Base-by-base conservation (phyloP, 169 alveolate species). In the Plasmodium coatneyi region DNA sequence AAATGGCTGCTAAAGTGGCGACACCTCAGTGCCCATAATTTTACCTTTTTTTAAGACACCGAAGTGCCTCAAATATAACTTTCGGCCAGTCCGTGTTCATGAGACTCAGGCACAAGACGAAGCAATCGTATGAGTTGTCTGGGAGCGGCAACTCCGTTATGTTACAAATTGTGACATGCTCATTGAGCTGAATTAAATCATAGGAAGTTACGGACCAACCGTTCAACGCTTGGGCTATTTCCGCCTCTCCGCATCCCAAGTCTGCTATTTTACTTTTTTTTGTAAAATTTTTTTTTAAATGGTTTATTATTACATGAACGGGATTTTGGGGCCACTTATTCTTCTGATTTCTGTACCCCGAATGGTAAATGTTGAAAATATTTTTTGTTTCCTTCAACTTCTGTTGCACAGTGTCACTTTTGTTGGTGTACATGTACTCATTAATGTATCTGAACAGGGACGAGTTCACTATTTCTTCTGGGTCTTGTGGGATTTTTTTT, bases 211-310 rank as follows among this genome's bases (percentile, higher is more conserved):
- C 80, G 1, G 36, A 49, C 93, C 93, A 84, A n/a, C 60, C 86
- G 9, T 25, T 25, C 41, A 84, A 70, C 2, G 86, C 70, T 80
- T 93, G 84, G 30, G 97, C 97, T 52, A 96, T 95, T 71, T 80
- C 71, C 9, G 97, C 97, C 60, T 96, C 97, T 12, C 97, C 97
- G 74, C 97, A 96, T 71, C 97, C 97, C 72, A 96, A 96, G 71
- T 96, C 97, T 12, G 96, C 97, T 30, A 96, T 95, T 41, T 95
- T 94, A 54, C 36, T 32, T 16, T 36, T 56, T 34, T 72, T 78
- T 66, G 84, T 74, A 49, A 81, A 74, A 49, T 71, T 71, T 16
- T 71, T 71, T 43, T 89, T 84, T 41, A 96, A 80, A 95, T 95
- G 83, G 7, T 36, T 41, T 28, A 96, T 93, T n/a, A 96, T 91